Evolutionary conservation across 2,329 filamentous ascomycete species (phyloP).

Genomic region (Claviceps fusiformis): DNA sequence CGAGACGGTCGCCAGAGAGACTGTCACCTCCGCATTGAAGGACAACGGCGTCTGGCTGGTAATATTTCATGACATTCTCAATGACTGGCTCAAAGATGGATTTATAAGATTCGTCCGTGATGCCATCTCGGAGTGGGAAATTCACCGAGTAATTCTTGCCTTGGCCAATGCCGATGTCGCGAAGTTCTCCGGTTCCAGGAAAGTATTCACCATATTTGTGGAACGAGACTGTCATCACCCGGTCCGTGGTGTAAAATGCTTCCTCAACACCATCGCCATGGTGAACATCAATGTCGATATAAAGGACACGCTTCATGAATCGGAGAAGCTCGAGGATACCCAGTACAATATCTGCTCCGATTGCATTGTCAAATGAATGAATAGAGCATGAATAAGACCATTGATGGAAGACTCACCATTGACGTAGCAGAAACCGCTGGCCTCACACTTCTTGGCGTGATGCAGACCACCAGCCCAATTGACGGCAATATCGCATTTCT

Average conservation of each 20-base stretch:
- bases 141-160: slow-evolving; percentile 87
- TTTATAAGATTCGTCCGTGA: slow-evolving; percentile 80
- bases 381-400: neutral
- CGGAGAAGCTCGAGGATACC: slow-evolving; percentile 86
- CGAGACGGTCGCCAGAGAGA: slow-evolving; percentile 82
- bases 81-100: slow-evolving; percentile 88
- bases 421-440: slow-evolving; percentile 95
- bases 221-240: slow-evolving; percentile 85
- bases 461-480: slow-evolving; percentile 97
- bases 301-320: slow-evolving; percentile 87
- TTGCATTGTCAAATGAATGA: slow-evolving; percentile 1
- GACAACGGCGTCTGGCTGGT: slow-evolving; percentile 81
- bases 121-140: slow-evolving; percentile 81
- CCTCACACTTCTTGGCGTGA: slow-evolving; percentile 94
- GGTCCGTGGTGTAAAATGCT: slow-evolving; percentile 83
- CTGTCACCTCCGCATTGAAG: slow-evolving; percentile 94
- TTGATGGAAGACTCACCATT: slow-evolving; percentile 50
- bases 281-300: slow-evolving; percentile 93
- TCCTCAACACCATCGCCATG: slow-evolving; percentile 89
- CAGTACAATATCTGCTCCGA: slow-evolving; percentile 69
- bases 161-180: slow-evolving; percentile 74
- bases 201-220: slow-evolving; percentile 98
- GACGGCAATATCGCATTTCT: slow-evolving; percentile 91
- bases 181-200: slow-evolving; percentile 76
- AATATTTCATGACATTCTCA: slow-evolving; percentile 72